These are phyloP conservation scores for Phialophora chinensis DNA, from an alignment of 2,329 filamentous ascomycete genomes.

Conservation along the genomic window DNA sequence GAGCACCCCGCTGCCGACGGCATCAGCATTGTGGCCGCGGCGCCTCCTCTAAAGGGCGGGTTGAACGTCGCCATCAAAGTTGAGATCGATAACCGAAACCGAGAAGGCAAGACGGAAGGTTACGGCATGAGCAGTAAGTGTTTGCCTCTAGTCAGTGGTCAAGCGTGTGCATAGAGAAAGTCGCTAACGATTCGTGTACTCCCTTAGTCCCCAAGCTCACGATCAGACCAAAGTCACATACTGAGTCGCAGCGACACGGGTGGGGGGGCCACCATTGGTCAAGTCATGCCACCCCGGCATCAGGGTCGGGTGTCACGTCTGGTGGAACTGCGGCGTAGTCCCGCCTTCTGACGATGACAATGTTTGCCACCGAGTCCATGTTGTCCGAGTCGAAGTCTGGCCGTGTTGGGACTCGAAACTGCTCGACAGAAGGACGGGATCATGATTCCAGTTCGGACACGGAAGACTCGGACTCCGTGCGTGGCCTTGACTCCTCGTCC, in stretches of 20 bases:
- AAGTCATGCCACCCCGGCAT: neutral
- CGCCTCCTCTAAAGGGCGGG: slow-evolving; percentile 49
- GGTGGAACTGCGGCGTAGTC: neutral
- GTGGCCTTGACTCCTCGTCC: neutral
- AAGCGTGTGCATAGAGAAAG: neutral
- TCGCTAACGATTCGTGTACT: neutral
- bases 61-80: slow-evolving; percentile 55
- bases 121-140: slow-evolving; percentile 57
- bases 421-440: neutral
- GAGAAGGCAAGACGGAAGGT: slow-evolving; percentile 51
- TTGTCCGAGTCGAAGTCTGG: neutral
- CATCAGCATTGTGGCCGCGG: slow-evolving; percentile 45
- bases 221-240: slow-evolving; percentile 4
- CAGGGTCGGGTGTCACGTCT: neutral
- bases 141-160: neutral
- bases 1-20: slow-evolving; percentile 72
- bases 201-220: slow-evolving; percentile 32
- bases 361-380: neutral
- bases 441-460: neutral
- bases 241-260: neutral
- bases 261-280: neutral
- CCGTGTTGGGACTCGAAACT: neutral
- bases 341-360: neutral
- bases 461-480: neutral
- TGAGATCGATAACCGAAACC: slow-evolving; percentile 54